Percentiles rank a stretch among this genome's conserved stretches.
Evolutionary conservation across 2,329 filamentous ascomycete species (phyloP).

Genomic region (Exophiala spinifera): DNA sequence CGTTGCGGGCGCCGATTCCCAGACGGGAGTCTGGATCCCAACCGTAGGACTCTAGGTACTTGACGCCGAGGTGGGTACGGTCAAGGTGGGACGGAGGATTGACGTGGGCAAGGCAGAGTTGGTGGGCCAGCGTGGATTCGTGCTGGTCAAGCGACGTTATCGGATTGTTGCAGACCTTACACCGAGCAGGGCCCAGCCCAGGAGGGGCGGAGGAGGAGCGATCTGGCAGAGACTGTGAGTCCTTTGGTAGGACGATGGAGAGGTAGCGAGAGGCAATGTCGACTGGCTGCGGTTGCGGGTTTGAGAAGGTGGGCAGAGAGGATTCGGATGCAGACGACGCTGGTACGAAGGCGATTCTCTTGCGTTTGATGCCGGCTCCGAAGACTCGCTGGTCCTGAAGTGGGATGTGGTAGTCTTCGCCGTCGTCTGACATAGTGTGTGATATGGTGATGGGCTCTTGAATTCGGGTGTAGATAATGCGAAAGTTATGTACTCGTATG

Average conservation of each 20-base stretch:
- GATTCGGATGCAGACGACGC: conserved; percentile 35
- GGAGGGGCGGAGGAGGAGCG: not conserved
- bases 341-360: conserved; percentile 59
- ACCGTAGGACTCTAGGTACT: conserved; percentile 56
- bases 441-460: not conserved
- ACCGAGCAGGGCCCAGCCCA: no score
- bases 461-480: no score
- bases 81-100: conserved; percentile 59
- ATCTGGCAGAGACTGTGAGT: not conserved
- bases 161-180: no score
- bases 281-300: conserved; percentile 20
- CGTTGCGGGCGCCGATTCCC: conserved; percentile 68
- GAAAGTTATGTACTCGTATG: no score
- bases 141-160: conserved; percentile 31
- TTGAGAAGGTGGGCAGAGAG: conserved; percentile 26
- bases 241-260: conserved; percentile 43
- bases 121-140: conserved; percentile 54
- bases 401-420: conserved; percentile 58
- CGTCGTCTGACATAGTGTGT: conserved; percentile 37
- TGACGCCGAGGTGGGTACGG: conserved; percentile 53
- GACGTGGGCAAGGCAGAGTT: conserved; percentile 55
- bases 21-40: conserved; percentile 61
- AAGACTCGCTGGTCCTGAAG: conserved; percentile 59
- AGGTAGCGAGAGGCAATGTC: conserved; percentile 44
- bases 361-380: conserved; percentile 61